Conservation (phyloP, 805 yeast genomes). For the Grigorovia transvaalensis region DNA sequence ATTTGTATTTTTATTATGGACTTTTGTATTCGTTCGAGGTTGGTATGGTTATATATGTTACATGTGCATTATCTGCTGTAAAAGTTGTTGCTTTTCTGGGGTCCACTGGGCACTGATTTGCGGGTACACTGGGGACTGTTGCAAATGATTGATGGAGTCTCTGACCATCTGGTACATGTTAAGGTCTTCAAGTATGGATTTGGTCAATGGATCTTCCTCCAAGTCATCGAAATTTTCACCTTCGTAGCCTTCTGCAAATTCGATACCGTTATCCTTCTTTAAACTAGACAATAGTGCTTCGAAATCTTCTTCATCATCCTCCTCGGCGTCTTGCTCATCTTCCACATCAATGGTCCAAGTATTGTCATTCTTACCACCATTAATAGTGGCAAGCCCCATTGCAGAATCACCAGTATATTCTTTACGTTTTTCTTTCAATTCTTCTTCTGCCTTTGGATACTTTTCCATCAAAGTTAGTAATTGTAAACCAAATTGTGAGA, state of each 20-base stretch:
- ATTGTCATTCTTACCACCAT: conserved; percentile 12
- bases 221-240: conserved; percentile 60
- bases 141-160: conserved; percentile 40
- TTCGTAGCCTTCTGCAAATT: conserved; percentile 27
- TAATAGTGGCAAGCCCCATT: conserved; percentile 27
- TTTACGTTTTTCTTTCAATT: conserved; percentile 52
- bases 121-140: conserved; percentile 42
- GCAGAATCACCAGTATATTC: conserved; percentile 36
- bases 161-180: conserved; percentile 63
- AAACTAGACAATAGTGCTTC: conserved; percentile 38
- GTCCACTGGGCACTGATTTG: conserved; percentile 33
- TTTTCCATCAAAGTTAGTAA: conserved; percentile 44
- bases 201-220: conserved; percentile 72
- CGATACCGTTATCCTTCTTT: conserved; percentile 31
- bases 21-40: background rate
- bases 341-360: conserved; percentile 16
- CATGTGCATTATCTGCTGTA: conserved; percentile 46
- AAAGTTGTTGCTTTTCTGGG: conserved; percentile 28
- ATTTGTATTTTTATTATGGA: too few species aligned
- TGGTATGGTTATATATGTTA: conserved; percentile 15
- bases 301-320: conserved; percentile 29
- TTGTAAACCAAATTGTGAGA: conserved; percentile 41
- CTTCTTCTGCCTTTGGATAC: conserved; percentile 63
- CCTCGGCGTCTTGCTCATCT: conserved; percentile 26
- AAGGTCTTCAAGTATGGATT: conserved; percentile 66